phyloP scores from a whole-genome alignment of 371 early-diverging fungal species.

The Nematocida minor region DNA sequence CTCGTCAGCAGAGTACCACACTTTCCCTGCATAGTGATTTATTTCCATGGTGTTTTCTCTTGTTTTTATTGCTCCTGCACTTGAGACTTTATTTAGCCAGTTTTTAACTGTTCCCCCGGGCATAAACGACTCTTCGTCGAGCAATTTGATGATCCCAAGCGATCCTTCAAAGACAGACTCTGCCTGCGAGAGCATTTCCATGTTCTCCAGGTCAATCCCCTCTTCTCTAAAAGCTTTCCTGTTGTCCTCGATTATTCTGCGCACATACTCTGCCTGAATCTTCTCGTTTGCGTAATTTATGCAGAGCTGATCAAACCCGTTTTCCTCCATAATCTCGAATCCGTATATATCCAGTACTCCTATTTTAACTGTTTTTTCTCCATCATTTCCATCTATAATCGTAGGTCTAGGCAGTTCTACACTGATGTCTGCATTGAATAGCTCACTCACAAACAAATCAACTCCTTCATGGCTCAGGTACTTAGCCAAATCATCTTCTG shows the following conservation, averaged over 20 bases:
- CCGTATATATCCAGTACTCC: slow-evolving; percentile 71
- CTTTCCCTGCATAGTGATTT: slow-evolving; percentile 87
- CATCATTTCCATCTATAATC: neutral
- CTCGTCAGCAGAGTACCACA: slow-evolving; percentile 79
- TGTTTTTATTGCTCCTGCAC: slow-evolving; percentile 9
- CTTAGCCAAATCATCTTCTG: neutral
- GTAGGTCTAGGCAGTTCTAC: neutral
- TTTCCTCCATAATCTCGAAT: slow-evolving; percentile 68
- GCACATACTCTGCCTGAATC: slow-evolving; percentile 70
- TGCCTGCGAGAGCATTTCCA: neutral
- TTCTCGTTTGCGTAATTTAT: slow-evolving; percentile 70
- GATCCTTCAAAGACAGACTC: slow-evolving; percentile 58
- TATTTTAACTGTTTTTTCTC: slow-evolving; percentile 57
- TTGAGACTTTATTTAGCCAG: slow-evolving; percentile 54
- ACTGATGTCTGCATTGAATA: slow-evolving; percentile 49
- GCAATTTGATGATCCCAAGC: slow-evolving; percentile 62
- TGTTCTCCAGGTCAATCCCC: neutral
- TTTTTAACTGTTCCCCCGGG: slow-evolving; percentile 53
- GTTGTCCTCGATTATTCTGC: slow-evolving; percentile 86
- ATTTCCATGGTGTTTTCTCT: slow-evolving; percentile 68
- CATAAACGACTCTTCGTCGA: slow-evolving; percentile 64
- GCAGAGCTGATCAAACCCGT: slow-evolving; percentile 67
- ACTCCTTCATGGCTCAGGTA: neutral
- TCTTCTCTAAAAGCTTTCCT: slow-evolving; percentile 70
- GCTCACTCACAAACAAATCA: neutral